phyloP scores from a whole-genome alignment of 768 basidiomycete genomes.

The Serendipita vermifera region DNA sequence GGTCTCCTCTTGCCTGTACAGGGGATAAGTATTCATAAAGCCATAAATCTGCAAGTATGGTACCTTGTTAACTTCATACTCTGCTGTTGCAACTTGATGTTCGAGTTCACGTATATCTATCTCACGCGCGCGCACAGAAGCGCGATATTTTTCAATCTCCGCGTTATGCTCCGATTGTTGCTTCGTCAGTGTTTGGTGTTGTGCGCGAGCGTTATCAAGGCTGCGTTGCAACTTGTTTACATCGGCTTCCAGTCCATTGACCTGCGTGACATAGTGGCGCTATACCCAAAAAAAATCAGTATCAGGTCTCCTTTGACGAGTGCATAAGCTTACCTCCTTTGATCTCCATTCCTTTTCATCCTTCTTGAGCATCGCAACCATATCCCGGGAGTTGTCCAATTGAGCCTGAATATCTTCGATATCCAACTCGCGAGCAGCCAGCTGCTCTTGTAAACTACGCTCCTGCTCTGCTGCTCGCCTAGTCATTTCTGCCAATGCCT shows the following conservation, averaged over 20 bases:
- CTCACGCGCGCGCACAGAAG: constrained; percentile 60
- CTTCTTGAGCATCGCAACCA: constrained; percentile 65
- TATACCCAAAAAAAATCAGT: constrained; percentile 23
- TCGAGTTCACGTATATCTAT: constrained; percentile 52
- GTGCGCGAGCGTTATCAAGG: constrained; percentile 57
- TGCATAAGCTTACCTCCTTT: constrained; percentile 52
- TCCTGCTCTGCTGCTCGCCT: constrained; percentile 68
- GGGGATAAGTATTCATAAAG: constrained; percentile 14
- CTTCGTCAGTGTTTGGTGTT: constrained; percentile 66
- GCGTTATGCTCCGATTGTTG: constrained; percentile 82
- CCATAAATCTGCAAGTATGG: background rate
- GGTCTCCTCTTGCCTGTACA: constrained; percentile 52
- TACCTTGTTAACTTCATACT: constrained; percentile 40
- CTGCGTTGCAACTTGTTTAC: constrained; percentile 60
- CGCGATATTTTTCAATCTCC: constrained; percentile 66
- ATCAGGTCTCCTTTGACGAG: constrained; percentile 16
- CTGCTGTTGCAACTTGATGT: constrained; percentile 46
- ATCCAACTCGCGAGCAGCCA: constrained; percentile 69
- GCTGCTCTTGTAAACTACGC: constrained; percentile 46
- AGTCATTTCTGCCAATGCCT: constrained; percentile 60
- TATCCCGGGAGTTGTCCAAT: constrained; percentile 64
- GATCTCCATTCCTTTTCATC: constrained; percentile 86
- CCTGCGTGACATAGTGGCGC: constrained; percentile 54
- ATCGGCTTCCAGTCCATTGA: constrained; percentile 60
- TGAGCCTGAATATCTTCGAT: constrained; percentile 64